Percentiles rank a stretch among this genome's conserved stretches.
Conservation (phyloP, 768 basidiomycete genomes). For the Crucibulum laeve region DNA sequence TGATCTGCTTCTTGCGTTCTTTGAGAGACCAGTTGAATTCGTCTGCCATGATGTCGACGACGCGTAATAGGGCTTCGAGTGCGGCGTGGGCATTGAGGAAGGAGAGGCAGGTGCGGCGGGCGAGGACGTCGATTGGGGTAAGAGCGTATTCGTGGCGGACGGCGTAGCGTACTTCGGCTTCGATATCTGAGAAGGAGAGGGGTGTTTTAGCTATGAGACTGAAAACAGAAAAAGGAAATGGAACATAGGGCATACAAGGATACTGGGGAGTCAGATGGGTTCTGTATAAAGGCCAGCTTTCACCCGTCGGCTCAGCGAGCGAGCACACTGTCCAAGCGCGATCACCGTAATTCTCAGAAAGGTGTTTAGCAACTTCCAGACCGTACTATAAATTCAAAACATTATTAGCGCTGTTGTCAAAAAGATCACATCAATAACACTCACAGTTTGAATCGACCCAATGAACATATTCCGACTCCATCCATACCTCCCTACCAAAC, state of each 20-base stretch:
- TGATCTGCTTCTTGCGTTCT: conserved; percentile 57
- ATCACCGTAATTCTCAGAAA: conserved; percentile 93
- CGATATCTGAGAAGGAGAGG: conserved; percentile 63
- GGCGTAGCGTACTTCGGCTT: conserved; percentile 91
- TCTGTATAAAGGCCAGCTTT: conserved; percentile 82
- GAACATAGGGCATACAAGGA: conserved; percentile 52
- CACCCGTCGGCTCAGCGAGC: conserved; percentile 72
- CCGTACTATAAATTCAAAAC: conserved; percentile 56
- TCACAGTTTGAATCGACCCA: conserved; percentile 83
- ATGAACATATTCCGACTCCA: conserved; percentile 98
- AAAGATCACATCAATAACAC: conserved; percentile 14
- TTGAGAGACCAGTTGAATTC: conserved; percentile 75
- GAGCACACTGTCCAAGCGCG: conserved; percentile 93
- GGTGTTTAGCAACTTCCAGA: conserved; percentile 86
- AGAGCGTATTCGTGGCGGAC: conserved; percentile 87
- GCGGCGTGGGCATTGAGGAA: conserved; percentile 91
- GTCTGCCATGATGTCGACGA: conserved; percentile 87
- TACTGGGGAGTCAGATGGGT: conserved; percentile 65
- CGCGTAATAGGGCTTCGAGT: conserved; percentile 75
- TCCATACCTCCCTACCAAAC: conserved; percentile 87
- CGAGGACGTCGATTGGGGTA: conserved; percentile 88
- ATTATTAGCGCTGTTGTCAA: neutral
- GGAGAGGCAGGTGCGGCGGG: conserved; percentile 83
- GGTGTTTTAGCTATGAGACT: neutral
- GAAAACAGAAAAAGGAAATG: neutral